These are phyloP conservation scores for Botrytis elliptica DNA, from an alignment of 2,329 filamentous ascomycete species.

Conservation along the genomic window DNA sequence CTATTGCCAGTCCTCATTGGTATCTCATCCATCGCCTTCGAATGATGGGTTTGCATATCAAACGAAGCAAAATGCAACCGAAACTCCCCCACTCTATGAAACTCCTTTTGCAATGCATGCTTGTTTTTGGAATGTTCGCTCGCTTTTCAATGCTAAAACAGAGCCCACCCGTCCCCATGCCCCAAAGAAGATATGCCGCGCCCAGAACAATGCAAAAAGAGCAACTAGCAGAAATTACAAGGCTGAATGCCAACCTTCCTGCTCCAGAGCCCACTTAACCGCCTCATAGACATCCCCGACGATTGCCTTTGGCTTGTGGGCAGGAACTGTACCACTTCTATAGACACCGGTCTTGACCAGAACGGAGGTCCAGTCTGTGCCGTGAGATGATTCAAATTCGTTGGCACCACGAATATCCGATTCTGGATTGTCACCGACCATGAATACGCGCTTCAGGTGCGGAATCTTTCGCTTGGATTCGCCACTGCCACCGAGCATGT, in stretches of 20 bases:
- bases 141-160: neutral
- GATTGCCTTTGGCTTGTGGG: conserved; percentile 61
- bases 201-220: neutral
- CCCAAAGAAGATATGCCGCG: neutral
- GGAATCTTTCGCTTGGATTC: conserved; percentile 32
- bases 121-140: neutral
- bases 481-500: conserved; percentile 27
- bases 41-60: neutral
- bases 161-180: neutral
- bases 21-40: neutral
- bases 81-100: neutral
- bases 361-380: conserved; percentile 74
- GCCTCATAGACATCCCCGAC: conserved; percentile 74
- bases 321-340: conserved; percentile 53
- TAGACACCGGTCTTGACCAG: conserved; percentile 82
- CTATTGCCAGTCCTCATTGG: neutral
- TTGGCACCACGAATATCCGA: conserved; percentile 91
- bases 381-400: conserved; percentile 62
- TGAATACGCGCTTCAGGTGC: conserved; percentile 76
- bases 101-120: neutral
- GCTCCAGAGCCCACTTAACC: conserved; percentile 71
- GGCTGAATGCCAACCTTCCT: conserved; percentile 34
- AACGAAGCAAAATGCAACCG: neutral
- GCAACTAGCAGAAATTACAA: neutral
- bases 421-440: conserved; percentile 89